Conservation (phyloP, 495 filamentous ascomycete genomes). For the Pyrenula massariospora region DNA sequence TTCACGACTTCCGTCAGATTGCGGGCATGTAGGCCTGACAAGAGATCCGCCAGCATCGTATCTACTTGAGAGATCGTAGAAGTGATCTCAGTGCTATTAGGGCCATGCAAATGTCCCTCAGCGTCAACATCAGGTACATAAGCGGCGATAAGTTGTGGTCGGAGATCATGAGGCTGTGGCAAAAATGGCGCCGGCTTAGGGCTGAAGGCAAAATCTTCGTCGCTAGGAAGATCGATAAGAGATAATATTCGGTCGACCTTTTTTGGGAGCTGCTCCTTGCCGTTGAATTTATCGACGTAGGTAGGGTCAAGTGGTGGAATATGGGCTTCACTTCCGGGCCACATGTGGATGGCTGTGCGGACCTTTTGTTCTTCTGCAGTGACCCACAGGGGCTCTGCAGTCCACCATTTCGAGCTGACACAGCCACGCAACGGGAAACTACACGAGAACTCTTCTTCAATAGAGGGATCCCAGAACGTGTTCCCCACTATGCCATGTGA, state of each 20-base stretch:
- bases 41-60: constrained; percentile 60
- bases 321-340: constrained; percentile 88
- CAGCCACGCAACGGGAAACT: constrained; percentile 54
- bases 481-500: constrained; percentile 91
- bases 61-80: constrained; percentile 66
- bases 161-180: constrained; percentile 13
- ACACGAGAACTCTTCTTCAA: constrained; percentile 76
- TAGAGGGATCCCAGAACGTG: constrained; percentile 74
- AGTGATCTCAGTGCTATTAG: constrained; percentile 84
- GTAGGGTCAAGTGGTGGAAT: constrained; percentile 51
- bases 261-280: constrained; percentile 52
- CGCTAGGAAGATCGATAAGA: constrained; percentile 69
- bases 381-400: constrained; percentile 83
- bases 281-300: constrained; percentile 75
- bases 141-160: constrained; percentile 84
- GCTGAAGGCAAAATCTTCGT: constrained; percentile 25
- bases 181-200: constrained; percentile 8
- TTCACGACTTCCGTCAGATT: constrained; percentile 88
- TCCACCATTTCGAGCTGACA: constrained; percentile 84
- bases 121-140: constrained; percentile 88
- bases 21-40: constrained; percentile 63
- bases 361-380: constrained; percentile 74
- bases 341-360: constrained; percentile 86
- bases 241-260: constrained; percentile 72
- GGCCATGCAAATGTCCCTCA: constrained; percentile 78